A percentile compares a stretch with the other conserved stretches of the same genome.
Conservation (phyloP, 495 filamentous ascomycete species). For the Hapsidospora chrysogenum region DNA sequence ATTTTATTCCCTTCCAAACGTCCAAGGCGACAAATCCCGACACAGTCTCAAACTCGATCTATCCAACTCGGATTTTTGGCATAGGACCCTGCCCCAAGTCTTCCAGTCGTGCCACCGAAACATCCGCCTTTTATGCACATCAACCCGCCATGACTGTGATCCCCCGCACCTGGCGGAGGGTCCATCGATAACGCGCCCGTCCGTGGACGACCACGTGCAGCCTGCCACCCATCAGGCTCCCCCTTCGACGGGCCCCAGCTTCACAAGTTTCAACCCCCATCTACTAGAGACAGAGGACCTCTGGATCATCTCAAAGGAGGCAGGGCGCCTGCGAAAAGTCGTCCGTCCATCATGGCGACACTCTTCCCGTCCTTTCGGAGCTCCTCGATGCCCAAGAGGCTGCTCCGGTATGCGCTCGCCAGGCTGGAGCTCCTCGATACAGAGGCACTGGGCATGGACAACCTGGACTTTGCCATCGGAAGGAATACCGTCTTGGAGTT, state of each 20-base stretch:
- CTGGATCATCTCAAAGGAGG: too few species aligned
- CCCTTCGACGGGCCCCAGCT: conserved; percentile 1
- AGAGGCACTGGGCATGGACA: conserved; percentile 61
- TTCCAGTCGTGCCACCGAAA: too few species aligned
- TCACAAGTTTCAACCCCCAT: not conserved
- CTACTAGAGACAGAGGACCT: too few species aligned
- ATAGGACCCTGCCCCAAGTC: too few species aligned
- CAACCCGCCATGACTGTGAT: conserved; percentile 1
- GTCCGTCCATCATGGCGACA: conserved; percentile 31
- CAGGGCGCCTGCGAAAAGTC: too few species aligned
- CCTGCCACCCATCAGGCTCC: not conserved
- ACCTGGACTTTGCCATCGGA: conserved; percentile 61
- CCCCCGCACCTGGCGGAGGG: conserved; percentile 4
- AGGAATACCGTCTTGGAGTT: conserved; percentile 64
- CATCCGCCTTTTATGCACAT: too few species aligned
- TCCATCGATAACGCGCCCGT: conserved; percentile 2
- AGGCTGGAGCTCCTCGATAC: conserved; percentile 69
- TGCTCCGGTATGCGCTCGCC: conserved; percentile 66
- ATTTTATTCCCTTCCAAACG: too few species aligned
- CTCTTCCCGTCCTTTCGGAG: conserved; percentile 47
- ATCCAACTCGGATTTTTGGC: too few species aligned
- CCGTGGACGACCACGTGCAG: not conserved
- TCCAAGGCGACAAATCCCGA: too few species aligned
- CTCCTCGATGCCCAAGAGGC: conserved; percentile 61
- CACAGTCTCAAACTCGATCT: too few species aligned